Percentiles rank a stretch among this genome's conserved stretches.
Conservation (phyloP, 768 basidiomycete species). For the Cystofilobasidium capitatum region DNA sequence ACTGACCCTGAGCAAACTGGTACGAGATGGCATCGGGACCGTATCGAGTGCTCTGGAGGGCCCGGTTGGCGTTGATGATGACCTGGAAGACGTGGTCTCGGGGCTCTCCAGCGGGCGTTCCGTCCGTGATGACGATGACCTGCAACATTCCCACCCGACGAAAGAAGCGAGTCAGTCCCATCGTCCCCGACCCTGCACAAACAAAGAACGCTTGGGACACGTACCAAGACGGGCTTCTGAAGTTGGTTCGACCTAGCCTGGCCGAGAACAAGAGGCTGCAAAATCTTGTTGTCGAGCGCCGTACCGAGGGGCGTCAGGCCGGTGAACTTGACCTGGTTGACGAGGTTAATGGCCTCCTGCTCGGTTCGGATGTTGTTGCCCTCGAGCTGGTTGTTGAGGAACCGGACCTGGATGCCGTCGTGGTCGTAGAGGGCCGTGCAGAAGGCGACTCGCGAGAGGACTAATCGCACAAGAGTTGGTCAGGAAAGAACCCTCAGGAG, state of each 20-base stretch:
- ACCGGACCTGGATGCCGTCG: slow-evolving; percentile 43
- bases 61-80: slow-evolving; percentile 2
- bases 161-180: too few species aligned
- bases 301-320: slow-evolving; percentile 37
- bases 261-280: slow-evolving; percentile 21
- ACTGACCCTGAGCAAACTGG: slow-evolving; percentile 28
- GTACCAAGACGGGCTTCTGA: slow-evolving; percentile 40
- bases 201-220: neutral
- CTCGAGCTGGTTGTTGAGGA: slow-evolving; percentile 41
- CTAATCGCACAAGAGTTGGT: neutral
- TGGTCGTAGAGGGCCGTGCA: slow-evolving; percentile 40
- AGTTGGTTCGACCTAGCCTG: slow-evolving; percentile 33
- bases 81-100: slow-evolving; percentile 11
- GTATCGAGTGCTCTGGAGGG: neutral
- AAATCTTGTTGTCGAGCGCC: slow-evolving; percentile 37
- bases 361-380: slow-evolving; percentile 40
- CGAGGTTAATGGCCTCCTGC: slow-evolving; percentile 35
- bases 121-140: neutral
- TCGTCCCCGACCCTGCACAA: too few species aligned
- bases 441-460: slow-evolving; percentile 40
- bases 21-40: slow-evolving; percentile 39
- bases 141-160: neutral
- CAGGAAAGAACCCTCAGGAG: neutral
- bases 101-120: slow-evolving; percentile 28
- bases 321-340: slow-evolving; percentile 40